Base-by-base conservation (phyloP, 2,329 filamentous ascomycete genomes). In the Colletotrichum acutatum region DNA sequence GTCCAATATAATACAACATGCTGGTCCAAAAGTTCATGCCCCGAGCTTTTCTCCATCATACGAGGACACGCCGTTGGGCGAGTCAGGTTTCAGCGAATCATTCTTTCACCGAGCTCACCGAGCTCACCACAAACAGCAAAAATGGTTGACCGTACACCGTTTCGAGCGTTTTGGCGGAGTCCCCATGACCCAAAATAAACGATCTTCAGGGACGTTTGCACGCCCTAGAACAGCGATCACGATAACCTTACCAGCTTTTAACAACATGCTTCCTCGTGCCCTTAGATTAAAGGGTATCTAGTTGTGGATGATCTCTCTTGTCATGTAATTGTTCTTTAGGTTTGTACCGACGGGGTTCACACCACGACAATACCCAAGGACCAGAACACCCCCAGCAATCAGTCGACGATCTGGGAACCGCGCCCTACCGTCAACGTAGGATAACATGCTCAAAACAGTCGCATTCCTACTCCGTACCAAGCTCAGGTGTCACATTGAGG, bases 31-130 rank as follows among this genome's bases (percentile, higher is more conserved):
- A 52, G 24, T 42, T 42, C 26, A n/a, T 58, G 56, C 28, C 9
- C 56, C 11, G 8, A 49, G 19, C 6, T 9, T 49, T 52, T 14
- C 60, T 14, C 60, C 26, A 19, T 49, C 12, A 52, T 62, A 46
- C 60, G 42, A 52, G 37, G 28, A 52, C 30, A 37, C 60, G 60
- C 19, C 37, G 26, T 52, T 9, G 42, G 60, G 28, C 60, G 60
- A 63, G 60, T 63, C 60, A 63, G 49, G 7, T 63, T 52, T 63
- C n/a, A 63, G 42, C 60, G 60, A 63, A 53, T 5, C 42, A 24
- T 63, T 63, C 42, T 24, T 62, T 24, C 42, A 63, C 60, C 59
- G 59, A 62, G 19, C 26, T 61, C 59, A 49, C 37, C 59, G 59
- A n/a, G 37, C 26, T 28, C 19, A 16, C 26, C 11, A 22, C 12